Evolutionary conservation across 495 filamentous ascomycete genomes (phyloP).

Genomic region (Gamarada debralockiae): DNA sequence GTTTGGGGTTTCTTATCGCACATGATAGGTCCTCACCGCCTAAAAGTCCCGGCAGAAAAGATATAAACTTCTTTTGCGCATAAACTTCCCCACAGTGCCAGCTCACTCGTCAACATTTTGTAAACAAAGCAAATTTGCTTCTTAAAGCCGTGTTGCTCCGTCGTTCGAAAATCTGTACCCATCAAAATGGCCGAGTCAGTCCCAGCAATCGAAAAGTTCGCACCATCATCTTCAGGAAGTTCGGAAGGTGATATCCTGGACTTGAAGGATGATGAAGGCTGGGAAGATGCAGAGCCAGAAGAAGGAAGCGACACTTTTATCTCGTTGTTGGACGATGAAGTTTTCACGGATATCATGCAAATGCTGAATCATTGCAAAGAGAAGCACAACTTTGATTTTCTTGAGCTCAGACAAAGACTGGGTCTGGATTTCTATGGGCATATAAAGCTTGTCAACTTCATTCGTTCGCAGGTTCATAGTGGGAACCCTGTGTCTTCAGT

Average conservation of each 20-base stretch:
- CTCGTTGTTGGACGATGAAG: constrained; percentile 65
- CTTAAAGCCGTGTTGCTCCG: background rate
- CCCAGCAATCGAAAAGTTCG: background rate
- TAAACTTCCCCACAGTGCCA: background rate
- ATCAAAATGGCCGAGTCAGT: constrained; percentile 13
- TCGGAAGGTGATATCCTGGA: constrained; percentile 44
- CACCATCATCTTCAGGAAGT: constrained; percentile 32
- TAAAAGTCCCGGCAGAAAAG: background rate
- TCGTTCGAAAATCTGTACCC: background rate
- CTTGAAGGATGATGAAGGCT: constrained; percentile 57
- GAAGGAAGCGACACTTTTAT: constrained; percentile 56
- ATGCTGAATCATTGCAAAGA: constrained; percentile 74
- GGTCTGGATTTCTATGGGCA: constrained; percentile 76
- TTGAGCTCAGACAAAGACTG: constrained; percentile 57
- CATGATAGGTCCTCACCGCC: background rate
- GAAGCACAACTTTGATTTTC: constrained; percentile 70
- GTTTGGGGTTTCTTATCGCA: background rate
- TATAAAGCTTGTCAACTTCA: constrained; percentile 84
- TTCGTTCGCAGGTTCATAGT: constrained; percentile 51
- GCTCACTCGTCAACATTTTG: too few species aligned
- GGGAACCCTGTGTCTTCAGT: constrained; percentile 46
- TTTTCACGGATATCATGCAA: constrained; percentile 57
- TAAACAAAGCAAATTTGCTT: too few species aligned
- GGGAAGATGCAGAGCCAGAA: constrained; percentile 78
- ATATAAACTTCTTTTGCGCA: background rate